A percentile compares a stretch with the other conserved stretches of the same genome.
Conservation (phyloP, 2,329 filamentous ascomycete species). For the Talaromyces rugulosus region DNA sequence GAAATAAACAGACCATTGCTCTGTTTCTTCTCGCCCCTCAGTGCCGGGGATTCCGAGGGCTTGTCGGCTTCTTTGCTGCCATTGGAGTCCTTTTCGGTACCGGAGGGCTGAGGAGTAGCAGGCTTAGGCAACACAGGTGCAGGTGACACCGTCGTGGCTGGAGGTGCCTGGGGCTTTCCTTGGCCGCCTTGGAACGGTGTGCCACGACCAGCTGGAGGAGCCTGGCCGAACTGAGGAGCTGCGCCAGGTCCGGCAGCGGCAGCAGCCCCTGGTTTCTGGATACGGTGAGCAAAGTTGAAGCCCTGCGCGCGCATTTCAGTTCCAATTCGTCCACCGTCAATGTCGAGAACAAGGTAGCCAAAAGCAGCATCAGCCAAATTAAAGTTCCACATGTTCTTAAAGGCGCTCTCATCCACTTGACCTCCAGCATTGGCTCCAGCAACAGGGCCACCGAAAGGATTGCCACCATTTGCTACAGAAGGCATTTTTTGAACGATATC, state of each 20-base stretch:
- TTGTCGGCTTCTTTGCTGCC: constrained; percentile 47
- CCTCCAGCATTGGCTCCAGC: constrained; percentile 68
- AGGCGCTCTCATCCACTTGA: constrained; percentile 95
- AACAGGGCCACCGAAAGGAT: constrained; percentile 87
- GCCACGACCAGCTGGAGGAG: constrained; percentile 28
- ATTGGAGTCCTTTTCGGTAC: constrained; percentile 43
- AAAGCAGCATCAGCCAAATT: constrained; percentile 97
- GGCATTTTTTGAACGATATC: constrained; percentile 99
- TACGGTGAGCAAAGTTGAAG: constrained; percentile 97
- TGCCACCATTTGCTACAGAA: constrained; percentile 86
- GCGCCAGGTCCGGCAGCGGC: constrained; percentile 25
- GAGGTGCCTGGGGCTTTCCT: constrained; percentile 23
- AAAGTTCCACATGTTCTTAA: constrained; percentile 99
- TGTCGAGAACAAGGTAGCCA: constrained; percentile 89
- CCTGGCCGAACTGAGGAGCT: constrained; percentile 40
- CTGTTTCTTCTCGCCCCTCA: constrained; percentile 60
- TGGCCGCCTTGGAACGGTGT: constrained; percentile 27
- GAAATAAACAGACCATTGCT: constrained; percentile 86
- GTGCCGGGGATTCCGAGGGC: constrained; percentile 43
- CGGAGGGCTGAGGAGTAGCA: constrained; percentile 32
- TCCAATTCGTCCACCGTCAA: constrained; percentile 91
- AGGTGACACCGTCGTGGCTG: constrained; percentile 29
- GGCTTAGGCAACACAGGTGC: constrained; percentile 40
- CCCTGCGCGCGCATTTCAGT: constrained; percentile 98
- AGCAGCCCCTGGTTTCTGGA: constrained; percentile 64